These are phyloP conservation scores for Salix viminalis DNA, from an alignment of 345 rosid species.

Conservation along the genomic window DNA sequence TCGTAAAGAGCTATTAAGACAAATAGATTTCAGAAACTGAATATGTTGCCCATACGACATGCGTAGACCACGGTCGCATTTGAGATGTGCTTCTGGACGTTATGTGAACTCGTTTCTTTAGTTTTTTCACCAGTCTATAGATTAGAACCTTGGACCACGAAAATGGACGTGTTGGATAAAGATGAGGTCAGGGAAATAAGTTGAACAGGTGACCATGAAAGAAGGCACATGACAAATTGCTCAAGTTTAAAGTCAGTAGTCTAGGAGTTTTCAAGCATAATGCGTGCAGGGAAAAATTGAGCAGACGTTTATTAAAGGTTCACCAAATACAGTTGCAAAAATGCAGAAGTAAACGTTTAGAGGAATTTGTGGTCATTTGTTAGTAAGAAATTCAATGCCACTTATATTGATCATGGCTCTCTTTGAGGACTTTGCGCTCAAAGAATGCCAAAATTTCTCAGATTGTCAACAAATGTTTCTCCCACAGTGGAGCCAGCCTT, in stretches of 20 bases:
- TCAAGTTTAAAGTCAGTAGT: not conserved
- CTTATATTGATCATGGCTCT: not conserved
- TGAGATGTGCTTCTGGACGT: not conserved
- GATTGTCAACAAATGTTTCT: conserved; percentile 46
- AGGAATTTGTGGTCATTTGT: not conserved
- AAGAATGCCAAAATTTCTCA: conserved; percentile 36
- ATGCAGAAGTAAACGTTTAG: not conserved
- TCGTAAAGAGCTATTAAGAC: not conserved
- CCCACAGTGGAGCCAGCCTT: conserved; percentile 51
- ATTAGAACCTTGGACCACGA: not conserved
- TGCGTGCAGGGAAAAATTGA: not conserved
- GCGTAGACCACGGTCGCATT: not conserved
- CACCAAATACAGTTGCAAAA: not conserved
- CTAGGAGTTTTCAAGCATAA: not conserved
- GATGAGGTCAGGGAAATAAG: not conserved
- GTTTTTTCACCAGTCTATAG: not conserved
- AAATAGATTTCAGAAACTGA: not conserved
- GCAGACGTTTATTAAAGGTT: not conserved
- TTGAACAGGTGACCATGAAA: not conserved
- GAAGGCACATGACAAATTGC: not conserved
- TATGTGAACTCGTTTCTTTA: not conserved
- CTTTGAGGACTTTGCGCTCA: conserved; percentile 7
- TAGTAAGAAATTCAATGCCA: not conserved
- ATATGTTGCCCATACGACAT: not conserved
- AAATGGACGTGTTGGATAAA: not conserved